Percentiles rank a stretch among this genome's conserved stretches.
These are phyloP conservation scores for Dujonia santamariae DNA, from an alignment of 1,139 yeast species.

Conservation along the genomic window DNA sequence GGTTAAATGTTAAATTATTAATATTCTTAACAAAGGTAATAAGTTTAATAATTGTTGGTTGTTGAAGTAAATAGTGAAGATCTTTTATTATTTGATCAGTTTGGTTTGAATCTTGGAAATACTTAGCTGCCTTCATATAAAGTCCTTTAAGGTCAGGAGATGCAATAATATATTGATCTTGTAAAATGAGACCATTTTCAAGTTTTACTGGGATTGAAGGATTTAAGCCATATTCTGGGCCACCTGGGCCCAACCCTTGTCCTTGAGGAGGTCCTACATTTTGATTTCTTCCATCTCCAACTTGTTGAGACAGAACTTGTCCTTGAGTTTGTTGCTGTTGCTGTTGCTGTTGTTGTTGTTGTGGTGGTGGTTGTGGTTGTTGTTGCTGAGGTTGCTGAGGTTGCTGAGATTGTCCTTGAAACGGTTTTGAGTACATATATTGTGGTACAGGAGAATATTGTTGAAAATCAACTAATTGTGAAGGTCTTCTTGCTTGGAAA, in stretches of 20 bases:
- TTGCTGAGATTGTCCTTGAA: constrained; percentile 4
- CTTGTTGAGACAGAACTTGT: neutral
- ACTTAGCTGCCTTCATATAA: constrained; percentile 41
- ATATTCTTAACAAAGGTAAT: constrained; percentile 41
- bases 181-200: constrained; percentile 56
- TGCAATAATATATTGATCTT: constrained; percentile 50
- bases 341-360: constrained; percentile 1
- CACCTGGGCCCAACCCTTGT: too few relatives aligned
- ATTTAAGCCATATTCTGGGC: neutral
- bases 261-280: too few relatives aligned
- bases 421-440: constrained; percentile 7
- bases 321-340: neutral
- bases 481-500: constrained; percentile 44
- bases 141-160: constrained; percentile 46
- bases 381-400: constrained; percentile 8
- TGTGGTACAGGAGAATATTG: constrained; percentile 10
- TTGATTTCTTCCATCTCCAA: neutral
- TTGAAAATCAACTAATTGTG: constrained; percentile 39
- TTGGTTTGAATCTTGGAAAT: constrained; percentile 42
- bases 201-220: constrained; percentile 25
- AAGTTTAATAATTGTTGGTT: constrained; percentile 31
- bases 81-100: constrained; percentile 33
- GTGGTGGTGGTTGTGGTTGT: constrained; percentile 9
- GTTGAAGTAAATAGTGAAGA: constrained; percentile 27
- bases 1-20: constrained; percentile 42